Percentiles rank a stretch among this genome's conserved stretches.
Evolutionary conservation across 805 yeast genomes (phyloP).

Genomic region (Cyberlindnera lachancei): DNA sequence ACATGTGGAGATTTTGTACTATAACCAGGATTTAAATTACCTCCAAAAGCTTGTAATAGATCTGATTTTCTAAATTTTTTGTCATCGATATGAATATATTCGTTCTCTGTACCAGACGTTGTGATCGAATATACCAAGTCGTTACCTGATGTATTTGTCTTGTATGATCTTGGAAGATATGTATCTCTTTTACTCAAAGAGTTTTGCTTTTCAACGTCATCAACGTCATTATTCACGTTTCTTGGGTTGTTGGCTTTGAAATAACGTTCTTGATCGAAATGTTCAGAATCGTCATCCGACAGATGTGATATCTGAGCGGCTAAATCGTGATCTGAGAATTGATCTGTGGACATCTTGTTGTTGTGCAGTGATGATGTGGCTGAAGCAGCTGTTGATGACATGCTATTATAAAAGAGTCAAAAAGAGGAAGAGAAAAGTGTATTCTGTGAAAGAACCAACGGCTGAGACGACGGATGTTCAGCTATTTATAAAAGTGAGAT

Average conservation of each 20-base stretch:
- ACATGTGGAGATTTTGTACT: conserved; percentile 39
- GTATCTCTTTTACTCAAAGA: too few species aligned
- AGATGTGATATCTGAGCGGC: conserved; percentile 16
- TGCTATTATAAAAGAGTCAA: too few species aligned
- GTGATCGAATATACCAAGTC: conserved; percentile 16
- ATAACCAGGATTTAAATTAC: conserved; percentile 59
- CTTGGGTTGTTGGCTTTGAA: conserved; percentile 6
- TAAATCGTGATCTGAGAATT: conserved; percentile 6
- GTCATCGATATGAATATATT: conserved; percentile 20
- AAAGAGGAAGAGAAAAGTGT: too few species aligned
- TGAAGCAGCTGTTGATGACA: too few species aligned
- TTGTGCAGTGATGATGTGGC: not conserved
- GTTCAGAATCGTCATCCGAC: conserved; percentile 10
- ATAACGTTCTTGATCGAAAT: conserved; percentile 7
- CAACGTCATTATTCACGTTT: too few species aligned
- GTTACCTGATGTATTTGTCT: too few species aligned
- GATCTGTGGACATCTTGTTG: not conserved
- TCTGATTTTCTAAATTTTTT: conserved; percentile 34
- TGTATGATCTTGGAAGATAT: not conserved
- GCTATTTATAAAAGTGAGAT: too few species aligned
- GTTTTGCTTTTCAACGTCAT: too few species aligned
- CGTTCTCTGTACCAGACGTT: conserved; percentile 21
- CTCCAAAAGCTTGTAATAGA: conserved; percentile 57
- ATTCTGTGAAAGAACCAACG: too few species aligned
- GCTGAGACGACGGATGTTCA: too few species aligned